Evolutionary conservation across 306 rosid species (phyloP), one percentile per base, ranked within the genome.

Genomic region (Vicia faba): DNA sequence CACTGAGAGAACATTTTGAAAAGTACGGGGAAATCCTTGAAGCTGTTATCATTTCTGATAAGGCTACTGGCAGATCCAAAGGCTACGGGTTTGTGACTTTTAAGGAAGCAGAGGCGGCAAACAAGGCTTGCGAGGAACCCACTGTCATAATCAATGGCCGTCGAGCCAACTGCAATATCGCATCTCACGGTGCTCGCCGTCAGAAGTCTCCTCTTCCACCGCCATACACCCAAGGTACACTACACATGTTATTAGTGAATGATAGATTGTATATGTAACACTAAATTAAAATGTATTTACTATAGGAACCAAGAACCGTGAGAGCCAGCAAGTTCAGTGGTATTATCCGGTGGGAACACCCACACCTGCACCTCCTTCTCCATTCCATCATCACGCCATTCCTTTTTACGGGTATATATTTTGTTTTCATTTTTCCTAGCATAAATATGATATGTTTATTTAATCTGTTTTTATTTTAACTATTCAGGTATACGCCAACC

Each of bases 41-140:
- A 72, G 97, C 97, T 3, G 95, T 91, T 64, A 79, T 91, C 71
- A 91, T 91, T 75, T 81, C 81, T 8, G 97, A 91, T 55, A 91
- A 91, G 71, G 40, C 81, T 69, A 88, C 97, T 9, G 92, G 92
- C 77, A 83, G 97, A 88, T 91, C 95, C 91, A 91, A 91, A 79
- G 97, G 97, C 71, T 91, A 91, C 29, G 95, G 95, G 33, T 91
- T 91, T 68, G 95, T 87, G 4, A 91, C 97, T 0, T 88, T 91
- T 69, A 88, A 86, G 80, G 89, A 88, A 50, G 64, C 92, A 4
- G 95, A 88, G 26, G 86, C 92, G 2, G 95, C 97, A 0, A 91
- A 84, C 81, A 88, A 84, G 77, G 92, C 97, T 36, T 91, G 95
- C 51, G 88, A 84, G 74, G 95, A 91, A 3, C 62, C 92, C 2